Base-by-base conservation (phyloP, 2,329 filamentous ascomycete species). In the Penicillium sp. region DNA sequence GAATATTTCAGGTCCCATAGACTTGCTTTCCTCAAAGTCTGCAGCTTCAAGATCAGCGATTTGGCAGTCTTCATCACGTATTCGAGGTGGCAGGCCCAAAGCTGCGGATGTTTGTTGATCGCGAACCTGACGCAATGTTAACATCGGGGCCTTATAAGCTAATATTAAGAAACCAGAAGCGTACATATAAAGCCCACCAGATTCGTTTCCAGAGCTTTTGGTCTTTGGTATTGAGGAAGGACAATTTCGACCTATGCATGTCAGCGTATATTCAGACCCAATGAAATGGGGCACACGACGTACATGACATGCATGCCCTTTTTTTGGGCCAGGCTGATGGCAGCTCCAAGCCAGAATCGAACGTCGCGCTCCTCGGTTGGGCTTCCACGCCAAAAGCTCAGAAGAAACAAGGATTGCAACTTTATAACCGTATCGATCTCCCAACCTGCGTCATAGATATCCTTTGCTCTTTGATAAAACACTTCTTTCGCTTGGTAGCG, bases 371-470 rank as follows among this genome's bases (percentile, higher is more conserved):
- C 76, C 49, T 79, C 76, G 0, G 73, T 70, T 0, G 81, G 79
- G 0, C 78, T 78, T 8, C 78, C 79, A 18, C 81, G 72, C 81
- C 81, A 84, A 57, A 82, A 84, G 60, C 81, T 83, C 71, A 84
- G 74, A 31, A 84, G 66, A 60, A 84, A 83, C 2, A 84, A 61
- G 0, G 79, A 74, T 62, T 82, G 81, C 0, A 83, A 73, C 5
- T 82, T 74, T 0, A 74, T 77, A 0, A 81, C 71, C 40, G 79
- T 79, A 39, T 82, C 77, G 16, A 75, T 76, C 61, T 84, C 81
- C 65, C 75, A 80, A 26, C 82, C 81, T 0, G 79, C 78, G 57
- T 84, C 80, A 46, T 81, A 83, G 0, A 84, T 75, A 14, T 79
- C 74, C 55, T 81, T 78, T 0, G 81, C 79, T 1, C 78, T 68